phyloP scores from a whole-genome alignment of 164 flowering plant species.

The Aristolochia contorta region DNA sequence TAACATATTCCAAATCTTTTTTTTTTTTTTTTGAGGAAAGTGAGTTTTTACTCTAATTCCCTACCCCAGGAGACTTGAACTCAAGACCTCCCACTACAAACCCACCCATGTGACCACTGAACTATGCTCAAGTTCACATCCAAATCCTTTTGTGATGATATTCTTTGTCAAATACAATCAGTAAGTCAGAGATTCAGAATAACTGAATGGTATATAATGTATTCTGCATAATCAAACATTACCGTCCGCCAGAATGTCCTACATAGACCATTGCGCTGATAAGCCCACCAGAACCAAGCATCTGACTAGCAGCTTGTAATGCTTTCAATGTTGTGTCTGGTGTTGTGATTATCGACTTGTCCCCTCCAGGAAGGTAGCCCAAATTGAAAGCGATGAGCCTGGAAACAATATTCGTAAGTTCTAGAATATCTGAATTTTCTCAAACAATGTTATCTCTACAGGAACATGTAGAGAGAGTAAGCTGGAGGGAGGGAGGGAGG shows the following conservation, averaged over 20 bases:
- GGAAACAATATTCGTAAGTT: conserved; percentile 7
- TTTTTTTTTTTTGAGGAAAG: no score
- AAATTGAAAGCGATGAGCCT: conserved; percentile 95
- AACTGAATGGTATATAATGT: background rate
- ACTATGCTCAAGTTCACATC: no score
- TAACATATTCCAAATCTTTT: no score
- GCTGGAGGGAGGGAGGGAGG: no score
- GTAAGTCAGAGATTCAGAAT: background rate
- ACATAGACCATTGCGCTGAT: conserved; percentile 73
- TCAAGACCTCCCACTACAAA: no score
- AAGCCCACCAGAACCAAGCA: conserved; percentile 61
- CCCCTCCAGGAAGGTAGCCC: conserved; percentile 97
- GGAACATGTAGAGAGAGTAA: background rate
- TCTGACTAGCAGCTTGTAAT: conserved; percentile 51
- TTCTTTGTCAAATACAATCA: no score
- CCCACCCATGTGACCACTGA: no score
- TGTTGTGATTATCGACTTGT: conserved; percentile 58
- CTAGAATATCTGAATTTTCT: background rate
- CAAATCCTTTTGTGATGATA: no score
- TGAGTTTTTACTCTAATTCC: no score
- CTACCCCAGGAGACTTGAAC: no score
- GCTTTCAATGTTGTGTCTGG: conserved; percentile 60
- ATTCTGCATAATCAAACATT: conserved; percentile 5
- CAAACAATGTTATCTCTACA: background rate
- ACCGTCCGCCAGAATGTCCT: conserved; percentile 95